Evolutionary conservation across 2,329 filamentous ascomycete species (phyloP).

Genomic region (Daldinia eschscholtzii): DNA sequence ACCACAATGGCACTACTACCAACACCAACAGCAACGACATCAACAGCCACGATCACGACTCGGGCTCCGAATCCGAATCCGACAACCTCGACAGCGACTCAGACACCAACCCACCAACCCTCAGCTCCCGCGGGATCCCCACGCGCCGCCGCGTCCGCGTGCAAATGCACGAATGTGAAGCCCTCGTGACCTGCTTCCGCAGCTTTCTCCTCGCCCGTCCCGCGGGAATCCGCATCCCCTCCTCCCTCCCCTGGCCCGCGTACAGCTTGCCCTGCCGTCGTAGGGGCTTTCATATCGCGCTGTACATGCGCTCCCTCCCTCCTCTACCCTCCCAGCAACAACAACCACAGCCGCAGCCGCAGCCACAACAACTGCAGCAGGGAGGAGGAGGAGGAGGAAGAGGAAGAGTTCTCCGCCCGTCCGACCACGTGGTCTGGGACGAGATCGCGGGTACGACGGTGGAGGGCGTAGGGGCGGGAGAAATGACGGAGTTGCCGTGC

Average conservation of each 20-base stretch:
- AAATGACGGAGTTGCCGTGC: background rate
- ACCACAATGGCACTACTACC: too few relatives aligned
- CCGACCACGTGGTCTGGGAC: background rate
- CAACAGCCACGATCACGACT: too few relatives aligned
- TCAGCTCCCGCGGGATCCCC: background rate
- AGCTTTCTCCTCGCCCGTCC: background rate
- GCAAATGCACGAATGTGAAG: background rate
- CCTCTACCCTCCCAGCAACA: too few relatives aligned
- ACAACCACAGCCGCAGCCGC: too few relatives aligned
- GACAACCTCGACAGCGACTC: background rate
- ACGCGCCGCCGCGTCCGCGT: background rate
- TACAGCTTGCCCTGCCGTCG: background rate
- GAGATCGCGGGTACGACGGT: background rate
- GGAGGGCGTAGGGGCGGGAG: background rate
- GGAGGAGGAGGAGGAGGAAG: too few relatives aligned
- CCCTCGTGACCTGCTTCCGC: background rate
- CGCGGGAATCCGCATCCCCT: too few relatives aligned
- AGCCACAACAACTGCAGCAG: too few relatives aligned
- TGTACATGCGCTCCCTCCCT: background rate
- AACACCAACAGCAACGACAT: too few relatives aligned
- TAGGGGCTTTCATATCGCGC: background rate
- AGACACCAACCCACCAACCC: background rate
- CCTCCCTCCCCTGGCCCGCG: background rate
- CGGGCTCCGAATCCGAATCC: background rate
- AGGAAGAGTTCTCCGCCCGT: too few relatives aligned